A percentile compares a stretch with the other conserved stretches of the same genome.
These are phyloP conservation scores for Marasmius oreades DNA, from an alignment of 1,284 basidiomycete species.

Conservation along the genomic window DNA sequence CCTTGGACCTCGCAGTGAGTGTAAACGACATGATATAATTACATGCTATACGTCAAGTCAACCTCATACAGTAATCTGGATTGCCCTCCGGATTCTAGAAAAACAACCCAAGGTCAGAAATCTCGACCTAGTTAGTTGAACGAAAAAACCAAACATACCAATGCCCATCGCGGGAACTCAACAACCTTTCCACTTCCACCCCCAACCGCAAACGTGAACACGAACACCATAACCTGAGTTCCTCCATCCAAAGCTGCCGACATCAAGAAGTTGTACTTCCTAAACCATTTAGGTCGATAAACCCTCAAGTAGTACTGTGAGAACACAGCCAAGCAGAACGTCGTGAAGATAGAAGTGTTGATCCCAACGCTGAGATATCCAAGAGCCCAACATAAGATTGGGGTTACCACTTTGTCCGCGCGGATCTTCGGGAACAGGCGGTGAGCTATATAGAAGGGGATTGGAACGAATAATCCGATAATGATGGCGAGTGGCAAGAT, in stretches of 20 bases:
- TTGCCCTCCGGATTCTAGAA: slow-evolving; percentile 4
- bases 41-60: neutral
- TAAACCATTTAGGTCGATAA: slow-evolving; percentile 55
- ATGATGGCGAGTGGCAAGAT: slow-evolving; percentile 51
- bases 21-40: no score
- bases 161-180: slow-evolving; percentile 41
- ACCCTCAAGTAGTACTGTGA: slow-evolving; percentile 59
- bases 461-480: slow-evolving; percentile 47
- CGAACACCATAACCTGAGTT: slow-evolving; percentile 38
- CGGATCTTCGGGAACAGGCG: slow-evolving; percentile 42
- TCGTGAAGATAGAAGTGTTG: slow-evolving; percentile 48
- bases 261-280: slow-evolving; percentile 68
- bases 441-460: slow-evolving; percentile 54
- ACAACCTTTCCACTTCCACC: slow-evolving; percentile 44
- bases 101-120: neutral
- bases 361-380: slow-evolving; percentile 34
- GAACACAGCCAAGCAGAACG: slow-evolving; percentile 50
- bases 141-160: slow-evolving; percentile 20
- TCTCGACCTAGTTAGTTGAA: neutral
- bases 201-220: slow-evolving; percentile 54
- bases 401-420: slow-evolving; percentile 45
- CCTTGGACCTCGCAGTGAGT: no score
- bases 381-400: slow-evolving; percentile 37
- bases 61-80: slow-evolving; percentile 4
- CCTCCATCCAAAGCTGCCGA: slow-evolving; percentile 68